phyloP scores from a whole-genome alignment of 345 rosid genomes.

The Eucalyptus lansdowneana region DNA sequence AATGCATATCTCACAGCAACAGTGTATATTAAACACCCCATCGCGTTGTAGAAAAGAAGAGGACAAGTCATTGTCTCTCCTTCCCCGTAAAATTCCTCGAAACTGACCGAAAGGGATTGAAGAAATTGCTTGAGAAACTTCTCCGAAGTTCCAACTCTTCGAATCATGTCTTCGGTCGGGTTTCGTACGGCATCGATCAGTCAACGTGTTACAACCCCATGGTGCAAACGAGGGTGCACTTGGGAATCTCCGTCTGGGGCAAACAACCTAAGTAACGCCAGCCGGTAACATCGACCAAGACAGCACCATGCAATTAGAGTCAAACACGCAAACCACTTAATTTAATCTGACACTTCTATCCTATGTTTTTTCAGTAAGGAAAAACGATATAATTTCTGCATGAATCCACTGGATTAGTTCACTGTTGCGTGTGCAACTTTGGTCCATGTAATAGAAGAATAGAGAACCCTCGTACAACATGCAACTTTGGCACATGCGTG shows the following conservation, averaged over 20 bases:
- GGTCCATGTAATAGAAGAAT: not conserved
- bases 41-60: not conserved
- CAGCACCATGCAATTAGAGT: not conserved
- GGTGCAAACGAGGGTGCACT: not conserved
- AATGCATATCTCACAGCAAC: not conserved
- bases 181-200: not conserved
- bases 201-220: not conserved
- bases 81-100: not conserved
- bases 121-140: not conserved
- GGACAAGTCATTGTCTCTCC: not conserved
- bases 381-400: not conserved
- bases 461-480: not conserved
- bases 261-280: not conserved
- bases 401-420: not conserved
- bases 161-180: not conserved
- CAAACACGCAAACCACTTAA: not conserved
- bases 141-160: not conserved
- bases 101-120: not conserved
- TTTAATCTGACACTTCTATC: not conserved
- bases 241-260: not conserved
- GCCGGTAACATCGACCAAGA: not conserved
- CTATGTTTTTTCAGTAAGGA: not conserved
- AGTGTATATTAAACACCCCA: not conserved
- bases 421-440: not conserved
- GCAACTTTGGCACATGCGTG: not conserved